phyloP scores from a whole-genome alignment of 768 basidiomycete species.

The Lactarius akahatsu region DNA sequence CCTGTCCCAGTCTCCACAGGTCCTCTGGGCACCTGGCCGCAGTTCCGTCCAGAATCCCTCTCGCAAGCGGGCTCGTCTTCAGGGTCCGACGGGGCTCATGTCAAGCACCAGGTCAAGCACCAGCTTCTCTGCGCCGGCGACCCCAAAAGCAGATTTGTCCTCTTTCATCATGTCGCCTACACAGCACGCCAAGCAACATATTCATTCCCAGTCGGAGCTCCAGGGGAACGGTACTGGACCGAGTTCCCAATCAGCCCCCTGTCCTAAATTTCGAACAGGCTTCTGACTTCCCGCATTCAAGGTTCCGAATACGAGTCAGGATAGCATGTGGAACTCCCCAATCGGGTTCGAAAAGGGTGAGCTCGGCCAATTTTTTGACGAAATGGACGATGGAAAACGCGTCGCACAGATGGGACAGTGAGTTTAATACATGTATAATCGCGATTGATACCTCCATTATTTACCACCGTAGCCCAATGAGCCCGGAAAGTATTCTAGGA shows the following conservation, averaged over 20 bases:
- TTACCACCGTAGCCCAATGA: constrained; percentile 21
- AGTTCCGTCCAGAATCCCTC: constrained; percentile 16
- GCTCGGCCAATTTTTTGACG: constrained; percentile 67
- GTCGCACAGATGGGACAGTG: constrained; percentile 23
- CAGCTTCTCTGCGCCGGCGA: constrained; percentile 24
- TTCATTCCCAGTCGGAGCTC: constrained; percentile 15
- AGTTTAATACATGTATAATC: constrained; percentile 25
- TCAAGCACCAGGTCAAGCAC: constrained; percentile 21
- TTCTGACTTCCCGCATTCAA: constrained; percentile 26
- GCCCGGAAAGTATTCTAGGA: constrained; percentile 26
- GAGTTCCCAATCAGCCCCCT: constrained; percentile 11
- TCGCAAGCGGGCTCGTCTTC: constrained; percentile 24
- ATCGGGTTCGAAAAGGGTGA: constrained; percentile 75
- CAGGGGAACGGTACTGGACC: constrained; percentile 16
- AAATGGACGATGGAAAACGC: constrained; percentile 39
- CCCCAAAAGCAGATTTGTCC: constrained; percentile 23
- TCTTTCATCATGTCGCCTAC: constrained; percentile 23
- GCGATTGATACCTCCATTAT: constrained; percentile 19
- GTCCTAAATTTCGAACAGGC: constrained; percentile 22
- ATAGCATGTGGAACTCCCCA: constrained; percentile 71
- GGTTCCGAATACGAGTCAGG: constrained; percentile 57
- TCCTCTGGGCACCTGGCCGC: constrained; percentile 22
- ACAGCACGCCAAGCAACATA: constrained; percentile 19
- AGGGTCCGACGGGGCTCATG: constrained; percentile 19
- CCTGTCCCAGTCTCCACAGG: constrained; percentile 19